These are phyloP conservation scores for Astragalus glycyphyllos DNA, from an alignment of 306 rosid genomes.

Conservation along the genomic window DNA sequence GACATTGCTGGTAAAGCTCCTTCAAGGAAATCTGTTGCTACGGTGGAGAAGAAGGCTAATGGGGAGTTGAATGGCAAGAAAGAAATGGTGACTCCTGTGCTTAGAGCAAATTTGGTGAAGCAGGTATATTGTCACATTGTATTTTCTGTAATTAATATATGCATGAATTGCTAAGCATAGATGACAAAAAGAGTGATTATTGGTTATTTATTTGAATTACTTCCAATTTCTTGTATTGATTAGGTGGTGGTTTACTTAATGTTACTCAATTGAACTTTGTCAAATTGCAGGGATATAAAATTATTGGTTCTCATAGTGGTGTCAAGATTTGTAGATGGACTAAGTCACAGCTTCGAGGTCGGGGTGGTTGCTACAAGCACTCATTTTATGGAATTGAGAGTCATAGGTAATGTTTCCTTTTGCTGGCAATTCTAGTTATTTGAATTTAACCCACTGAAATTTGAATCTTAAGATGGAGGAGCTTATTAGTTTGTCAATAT, in stretches of 20 bases:
- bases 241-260: conserved; percentile 13
- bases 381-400: conserved; percentile 99
- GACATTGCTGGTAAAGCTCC: conserved; percentile 97
- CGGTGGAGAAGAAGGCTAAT: conserved; percentile 55
- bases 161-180: not conserved
- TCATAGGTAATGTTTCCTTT: conserved; percentile 67
- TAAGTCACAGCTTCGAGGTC: conserved; percentile 94
- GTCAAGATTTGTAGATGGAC: conserved; percentile 99
- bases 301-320: conserved; percentile 93
- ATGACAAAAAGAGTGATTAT: not conserved
- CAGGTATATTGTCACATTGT: conserved; percentile 58
- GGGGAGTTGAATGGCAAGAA: conserved; percentile 70
- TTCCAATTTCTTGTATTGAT: conserved; percentile 5
- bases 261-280: conserved; percentile 32
- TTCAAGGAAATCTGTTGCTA: conserved; percentile 54
- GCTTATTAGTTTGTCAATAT: conserved; percentile 20
- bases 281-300: conserved; percentile 86
- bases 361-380: conserved; percentile 99
- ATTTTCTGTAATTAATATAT: conserved; percentile 19
- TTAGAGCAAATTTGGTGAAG: conserved; percentile 88
- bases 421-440: conserved; percentile 13
- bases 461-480: conserved; percentile 1
- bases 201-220: not conserved
- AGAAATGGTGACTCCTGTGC: conserved; percentile 93
- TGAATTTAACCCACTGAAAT: not conserved